Conservation (phyloP, 2,329 filamentous ascomycete species). For the Diaporthe ampelina region DNA sequence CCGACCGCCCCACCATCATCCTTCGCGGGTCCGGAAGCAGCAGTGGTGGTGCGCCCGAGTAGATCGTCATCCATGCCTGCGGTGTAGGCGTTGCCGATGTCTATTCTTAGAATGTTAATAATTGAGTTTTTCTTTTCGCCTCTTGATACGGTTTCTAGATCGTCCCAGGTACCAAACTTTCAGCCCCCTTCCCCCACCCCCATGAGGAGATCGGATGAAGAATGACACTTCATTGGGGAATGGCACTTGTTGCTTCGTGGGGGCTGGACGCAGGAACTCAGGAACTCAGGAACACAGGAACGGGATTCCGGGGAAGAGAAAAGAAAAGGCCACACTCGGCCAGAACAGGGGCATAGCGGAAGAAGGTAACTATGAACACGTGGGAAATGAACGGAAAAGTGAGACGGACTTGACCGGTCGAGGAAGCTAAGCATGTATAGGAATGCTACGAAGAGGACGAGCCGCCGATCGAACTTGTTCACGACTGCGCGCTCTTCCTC, state of each 20-base stretch:
- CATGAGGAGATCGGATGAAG: background rate
- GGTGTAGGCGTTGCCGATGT: slow-evolving; percentile 74
- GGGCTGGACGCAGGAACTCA: slow-evolving; percentile 12
- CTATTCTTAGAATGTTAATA: slow-evolving; percentile 51
- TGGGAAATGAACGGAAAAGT: slow-evolving; percentile 45
- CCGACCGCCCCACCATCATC: slow-evolving; percentile 57
- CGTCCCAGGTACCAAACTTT: slow-evolving; percentile 9
- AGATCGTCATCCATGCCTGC: slow-evolving; percentile 75
- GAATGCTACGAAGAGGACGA: slow-evolving; percentile 85
- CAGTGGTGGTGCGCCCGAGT: slow-evolving; percentile 40
- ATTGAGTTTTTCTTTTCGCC: background rate
- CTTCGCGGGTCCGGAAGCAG: slow-evolving; percentile 47
- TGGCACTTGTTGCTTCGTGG: slow-evolving; percentile 6
- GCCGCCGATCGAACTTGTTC: slow-evolving; percentile 80
- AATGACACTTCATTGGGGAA: background rate
- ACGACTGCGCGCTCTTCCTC: slow-evolving; percentile 82
- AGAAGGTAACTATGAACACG: slow-evolving; percentile 9
- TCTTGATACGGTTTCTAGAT: background rate
- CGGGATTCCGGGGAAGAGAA: background rate
- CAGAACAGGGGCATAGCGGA: background rate
- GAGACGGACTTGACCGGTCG: slow-evolving; percentile 80
- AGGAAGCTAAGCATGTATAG: slow-evolving; percentile 89
- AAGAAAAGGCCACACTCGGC: background rate
- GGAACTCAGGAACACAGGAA: background rate
- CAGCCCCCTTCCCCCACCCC: background rate